Percentiles rank a stretch among this genome's conserved stretches.
These are phyloP conservation scores for Cystobasidium tubakii DNA, from an alignment of 768 basidiomycete genomes.

Conservation along the genomic window DNA sequence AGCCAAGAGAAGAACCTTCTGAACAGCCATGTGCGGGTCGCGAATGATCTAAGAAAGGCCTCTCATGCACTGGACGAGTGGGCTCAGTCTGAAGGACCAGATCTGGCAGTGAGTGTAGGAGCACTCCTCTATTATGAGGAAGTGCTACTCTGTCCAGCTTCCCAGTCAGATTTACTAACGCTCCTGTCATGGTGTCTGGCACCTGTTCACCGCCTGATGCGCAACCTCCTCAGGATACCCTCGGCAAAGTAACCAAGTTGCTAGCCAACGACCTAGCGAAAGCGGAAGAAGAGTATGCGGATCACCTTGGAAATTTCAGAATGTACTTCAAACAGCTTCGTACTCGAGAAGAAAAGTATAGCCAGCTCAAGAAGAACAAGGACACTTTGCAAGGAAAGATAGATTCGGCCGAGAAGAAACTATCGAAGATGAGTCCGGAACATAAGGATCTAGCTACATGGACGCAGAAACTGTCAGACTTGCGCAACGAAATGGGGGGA, in stretches of 20 bases:
- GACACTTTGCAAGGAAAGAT: conserved; percentile 49
- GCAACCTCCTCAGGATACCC: conserved; percentile 45
- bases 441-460: conserved; percentile 51
- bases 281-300: conserved; percentile 41
- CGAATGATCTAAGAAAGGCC: conserved; percentile 47
- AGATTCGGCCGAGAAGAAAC: conserved; percentile 52
- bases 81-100: conserved; percentile 50
- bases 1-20: conserved; percentile 24
- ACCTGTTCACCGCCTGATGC: no score
- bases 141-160: no score
- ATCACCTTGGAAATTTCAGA: conserved; percentile 41
- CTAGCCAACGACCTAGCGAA: conserved; percentile 48
- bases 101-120: conserved; percentile 47
- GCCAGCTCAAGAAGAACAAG: conserved; percentile 48
- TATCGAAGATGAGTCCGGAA: conserved; percentile 53
- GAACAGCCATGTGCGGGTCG: conserved; percentile 5
- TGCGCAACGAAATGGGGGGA: conserved; percentile 51
- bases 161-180: no score
- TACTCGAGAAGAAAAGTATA: conserved; percentile 50
- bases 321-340: conserved; percentile 50
- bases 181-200: no score
- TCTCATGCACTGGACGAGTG: conserved; percentile 47
- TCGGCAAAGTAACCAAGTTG: conserved; percentile 49
- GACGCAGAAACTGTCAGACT: conserved; percentile 49
- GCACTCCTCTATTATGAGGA: no score